These are phyloP conservation scores for Macrolepiota fuliginosa DNA, from an alignment of 768 basidiomycete species.

Conservation along the genomic window DNA sequence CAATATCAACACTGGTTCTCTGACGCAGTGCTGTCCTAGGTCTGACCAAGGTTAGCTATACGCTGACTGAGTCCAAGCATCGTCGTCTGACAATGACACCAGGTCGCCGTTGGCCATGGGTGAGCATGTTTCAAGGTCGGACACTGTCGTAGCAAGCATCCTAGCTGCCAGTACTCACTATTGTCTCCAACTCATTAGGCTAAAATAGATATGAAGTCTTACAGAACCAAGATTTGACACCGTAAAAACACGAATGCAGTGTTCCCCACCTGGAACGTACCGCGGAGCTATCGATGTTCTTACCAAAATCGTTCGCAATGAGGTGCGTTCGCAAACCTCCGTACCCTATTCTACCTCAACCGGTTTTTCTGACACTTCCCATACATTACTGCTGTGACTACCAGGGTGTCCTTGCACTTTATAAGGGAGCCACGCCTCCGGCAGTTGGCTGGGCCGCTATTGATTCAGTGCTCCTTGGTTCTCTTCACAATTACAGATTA, in stretches of 20 bases:
- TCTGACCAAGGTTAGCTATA: slow-evolving; percentile 44
- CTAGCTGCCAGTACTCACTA: not conserved
- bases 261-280: slow-evolving; percentile 63
- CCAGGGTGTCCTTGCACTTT: slow-evolving; percentile 62
- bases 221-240: slow-evolving; percentile 56
- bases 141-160: not conserved
- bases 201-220: slow-evolving; percentile 7
- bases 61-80: not conserved
- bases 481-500: slow-evolving; percentile 70
- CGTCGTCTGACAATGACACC: slow-evolving; percentile 6
- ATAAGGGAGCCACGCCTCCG: slow-evolving; percentile 74
- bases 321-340: slow-evolving; percentile 37
- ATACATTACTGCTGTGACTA: slow-evolving; percentile 9
- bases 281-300: slow-evolving; percentile 60
- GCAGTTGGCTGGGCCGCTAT: slow-evolving; percentile 73
- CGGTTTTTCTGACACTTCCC: not conserved
- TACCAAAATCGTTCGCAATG: slow-evolving; percentile 53
- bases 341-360: not conserved
- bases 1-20: not conserved
- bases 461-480: slow-evolving; percentile 68
- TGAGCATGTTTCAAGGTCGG: slow-evolving; percentile 25
- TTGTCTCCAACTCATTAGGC: not conserved
- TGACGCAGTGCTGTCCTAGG: slow-evolving; percentile 27
- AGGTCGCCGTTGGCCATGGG: slow-evolving; percentile 76
- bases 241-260: slow-evolving; percentile 71